Conservation (phyloP, 441 rosid species). For the Pelargonium cotyledonis region DNA sequence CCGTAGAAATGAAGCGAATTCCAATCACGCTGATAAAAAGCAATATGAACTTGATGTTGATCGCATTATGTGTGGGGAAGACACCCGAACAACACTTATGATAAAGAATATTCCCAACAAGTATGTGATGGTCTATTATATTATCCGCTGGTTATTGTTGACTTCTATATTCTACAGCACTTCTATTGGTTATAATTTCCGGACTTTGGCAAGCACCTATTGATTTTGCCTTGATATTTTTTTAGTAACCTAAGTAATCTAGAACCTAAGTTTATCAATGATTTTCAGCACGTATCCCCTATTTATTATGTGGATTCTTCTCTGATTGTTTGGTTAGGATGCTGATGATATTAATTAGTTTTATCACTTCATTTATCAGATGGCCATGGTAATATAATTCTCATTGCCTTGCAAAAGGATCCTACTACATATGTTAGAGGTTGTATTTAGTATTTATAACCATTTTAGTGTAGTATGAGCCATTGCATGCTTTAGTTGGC, state of each 20-base stretch:
- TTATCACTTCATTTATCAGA: no score
- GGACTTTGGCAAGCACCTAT: background rate
- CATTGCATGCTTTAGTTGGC: no score
- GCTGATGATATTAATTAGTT: background rate
- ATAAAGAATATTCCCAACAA: slow-evolving; percentile 73
- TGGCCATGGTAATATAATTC: no score
- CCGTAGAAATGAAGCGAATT: slow-evolving; percentile 54
- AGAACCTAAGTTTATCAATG: background rate
- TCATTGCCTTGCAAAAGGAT: no score
- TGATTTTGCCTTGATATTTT: background rate
- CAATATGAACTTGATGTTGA: slow-evolving; percentile 63
- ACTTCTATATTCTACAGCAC: slow-evolving; percentile 2
- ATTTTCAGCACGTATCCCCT: background rate
- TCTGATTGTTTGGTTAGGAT: background rate
- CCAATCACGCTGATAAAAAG: slow-evolving; percentile 54
- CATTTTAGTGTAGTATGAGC: no score
- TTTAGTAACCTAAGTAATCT: background rate
- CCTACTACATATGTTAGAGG: no score
- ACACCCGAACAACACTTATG: slow-evolving; percentile 62
- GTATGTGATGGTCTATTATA: slow-evolving; percentile 30
- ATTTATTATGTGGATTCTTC: background rate
- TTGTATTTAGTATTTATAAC: no score
- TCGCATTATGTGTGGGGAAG: slow-evolving; percentile 54
- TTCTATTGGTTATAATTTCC: background rate
- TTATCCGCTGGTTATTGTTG: slow-evolving; percentile 1